A percentile compares a stretch with the other conserved stretches of the same genome.
Conservation (phyloP, 768 basidiomycete species). For the Lactarius tabidus region DNA sequence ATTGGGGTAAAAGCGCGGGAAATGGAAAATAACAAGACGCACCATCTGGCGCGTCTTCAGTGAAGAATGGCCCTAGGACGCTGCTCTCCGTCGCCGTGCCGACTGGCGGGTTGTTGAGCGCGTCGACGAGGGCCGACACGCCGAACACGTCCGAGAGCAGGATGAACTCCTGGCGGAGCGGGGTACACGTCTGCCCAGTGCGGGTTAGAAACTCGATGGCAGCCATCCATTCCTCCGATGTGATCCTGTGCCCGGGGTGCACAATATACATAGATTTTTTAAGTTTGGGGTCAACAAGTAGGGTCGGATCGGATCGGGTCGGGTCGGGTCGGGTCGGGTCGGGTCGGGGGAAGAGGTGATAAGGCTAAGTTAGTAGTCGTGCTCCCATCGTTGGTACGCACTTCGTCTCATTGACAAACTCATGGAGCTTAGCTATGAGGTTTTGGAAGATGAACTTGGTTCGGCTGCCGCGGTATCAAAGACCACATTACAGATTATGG, state of each 20-base stretch:
- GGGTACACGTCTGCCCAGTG: slow-evolving; percentile 68
- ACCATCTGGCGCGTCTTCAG: slow-evolving; percentile 73
- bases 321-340: no score
- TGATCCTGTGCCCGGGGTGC: slow-evolving; percentile 41
- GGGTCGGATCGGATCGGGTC: no score
- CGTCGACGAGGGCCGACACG: slow-evolving; percentile 71
- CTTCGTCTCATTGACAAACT: slow-evolving; percentile 69
- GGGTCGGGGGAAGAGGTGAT: no score
- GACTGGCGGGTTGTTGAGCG: slow-evolving; percentile 63
- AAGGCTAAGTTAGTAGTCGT: neutral
- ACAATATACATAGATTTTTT: neutral
- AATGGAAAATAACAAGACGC: slow-evolving; percentile 27
- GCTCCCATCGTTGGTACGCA: slow-evolving; percentile 25
- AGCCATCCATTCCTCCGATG: slow-evolving; percentile 83
- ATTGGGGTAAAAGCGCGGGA: neutral
- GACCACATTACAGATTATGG: neutral
- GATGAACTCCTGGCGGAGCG: slow-evolving; percentile 67
- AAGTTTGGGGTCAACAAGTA: neutral
- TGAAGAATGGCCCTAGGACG: slow-evolving; percentile 80
- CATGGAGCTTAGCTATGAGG: slow-evolving; percentile 66
- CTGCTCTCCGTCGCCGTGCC: slow-evolving; percentile 66
- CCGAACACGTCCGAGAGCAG: slow-evolving; percentile 82
- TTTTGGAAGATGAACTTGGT: slow-evolving; percentile 45
- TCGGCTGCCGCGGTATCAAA: slow-evolving; percentile 34
- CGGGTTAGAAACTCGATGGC: slow-evolving; percentile 75